Base-by-base conservation (phyloP, 345 rosid genomes). In the Mangifera indica region DNA sequence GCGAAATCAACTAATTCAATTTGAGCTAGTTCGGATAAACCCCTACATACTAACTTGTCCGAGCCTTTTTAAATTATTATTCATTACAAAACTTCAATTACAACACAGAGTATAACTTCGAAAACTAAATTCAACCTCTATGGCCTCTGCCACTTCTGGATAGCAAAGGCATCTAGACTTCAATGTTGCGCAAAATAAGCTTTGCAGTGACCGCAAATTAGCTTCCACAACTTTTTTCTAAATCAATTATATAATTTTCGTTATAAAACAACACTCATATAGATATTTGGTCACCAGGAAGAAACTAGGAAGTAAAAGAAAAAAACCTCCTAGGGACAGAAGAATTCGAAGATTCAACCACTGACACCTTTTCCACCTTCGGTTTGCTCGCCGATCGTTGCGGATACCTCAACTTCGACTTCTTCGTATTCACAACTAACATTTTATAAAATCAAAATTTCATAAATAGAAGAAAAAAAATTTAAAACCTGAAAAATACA, bases 351-450 rank as follows among this genome's bases (percentile, higher is more conserved):
- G 76, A 72, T 67, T 81, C 89, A 10, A 75, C 76, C 44, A 56
- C 81, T 52, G 84, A 82, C 14, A 85, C 80, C 81, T 86, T 91
- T 74, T 86, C 89, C 73, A 80, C 89, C 80, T 80, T 89, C 14
- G 81, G 62, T 79, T 87, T 90, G 44, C 79, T 60, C 15, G 92
- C 89, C 17, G 97, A 94, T 84, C 98, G 85, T 29, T 92, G 87
- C 62, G 93, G 93, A 80, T 92, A 90, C 62, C 91, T 82, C 13
- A 85, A 68, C 76, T 87, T 92, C 37, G 97, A 82, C 73, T 87
- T 91, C 78, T 70, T 84, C n/a, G 79, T 79, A 63, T 72, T 85
- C 37, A 67, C 87, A 83, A 63, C 32, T 73, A 53, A 52, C 32
- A 15, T 55, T 14, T 1, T 22, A 55, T n/a, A 7, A 32, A 51